Base-by-base conservation (phyloP, 306 rosid genomes). In the Lathyrus aphaca region DNA sequence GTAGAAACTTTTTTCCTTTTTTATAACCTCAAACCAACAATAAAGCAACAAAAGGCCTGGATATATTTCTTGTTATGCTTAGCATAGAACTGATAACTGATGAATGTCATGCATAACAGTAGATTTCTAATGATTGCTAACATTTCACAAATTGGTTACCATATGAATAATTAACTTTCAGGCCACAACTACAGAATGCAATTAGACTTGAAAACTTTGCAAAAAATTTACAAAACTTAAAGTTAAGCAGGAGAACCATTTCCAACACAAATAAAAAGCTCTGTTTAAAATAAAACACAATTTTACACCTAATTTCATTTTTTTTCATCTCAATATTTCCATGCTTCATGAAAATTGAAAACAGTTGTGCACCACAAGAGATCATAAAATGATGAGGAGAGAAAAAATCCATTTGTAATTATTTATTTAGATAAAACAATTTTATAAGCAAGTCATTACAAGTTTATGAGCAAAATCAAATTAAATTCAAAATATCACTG, bases 301-400 rank as follows among this genome's bases (percentile, higher is more conserved):
- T 15, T 74, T 50, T 44, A 46, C 16, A 75, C 38, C 30, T 44
- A 75, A 66, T 16, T 12, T 42, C 57, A 7, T 18, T 63, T 50
- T 23, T 15, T 6, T 39, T 27, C 21, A 19, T 59, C 19, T n/a
- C 29, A 48, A 59, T 43, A 49, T 44, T 59, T 67, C 39, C 7
- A 68, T 61, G 37, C 37, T 60, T 60, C 38, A 69, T 61, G 14
- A 68, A 76, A 61, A 62, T 17, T 50, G 14, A 68, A 76, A 60
- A 62, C 29, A 37, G 29, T 60, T 69, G 17, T 17, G 44, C 44
- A 59, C 37, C 32, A 37, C 32, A 6, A 6, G 12, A 40, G 11
- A 68, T 40, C 13, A 69, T 15, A 61, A 68, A 68, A 27, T 42
- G 67, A 30, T 2, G 29, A 21, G 60, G 27, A n/a, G 46, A 32